Evolutionary conservation across 208 protist genomes (phyloP).

Genomic region (Leishmania amazonensis): DNA sequence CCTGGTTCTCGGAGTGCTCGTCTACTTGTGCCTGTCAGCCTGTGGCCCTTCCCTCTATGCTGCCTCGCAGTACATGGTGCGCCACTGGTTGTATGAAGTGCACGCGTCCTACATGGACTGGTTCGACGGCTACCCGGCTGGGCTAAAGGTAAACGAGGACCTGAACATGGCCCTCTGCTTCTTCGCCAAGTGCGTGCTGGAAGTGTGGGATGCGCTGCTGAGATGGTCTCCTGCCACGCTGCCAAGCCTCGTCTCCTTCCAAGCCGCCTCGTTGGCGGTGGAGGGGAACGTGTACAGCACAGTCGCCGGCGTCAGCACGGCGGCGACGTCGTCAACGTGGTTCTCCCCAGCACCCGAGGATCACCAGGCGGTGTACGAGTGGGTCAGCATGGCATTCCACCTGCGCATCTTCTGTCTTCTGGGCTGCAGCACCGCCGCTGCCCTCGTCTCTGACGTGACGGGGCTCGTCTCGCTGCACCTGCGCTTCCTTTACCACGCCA

Average conservation of each 20-base stretch:
- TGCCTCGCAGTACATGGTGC: slow-evolving; percentile 41
- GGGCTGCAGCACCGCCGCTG: slow-evolving; percentile 74
- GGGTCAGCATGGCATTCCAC: slow-evolving; percentile 58
- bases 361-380: slow-evolving; percentile 47
- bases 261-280: not conserved
- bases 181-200: slow-evolving; percentile 72
- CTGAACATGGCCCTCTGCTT: slow-evolving; percentile 88
- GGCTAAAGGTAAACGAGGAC: slow-evolving; percentile 95
- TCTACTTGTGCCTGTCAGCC: slow-evolving; percentile 52
- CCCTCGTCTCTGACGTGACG: slow-evolving; percentile 81
- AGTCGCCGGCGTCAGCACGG: not conserved
- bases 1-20: slow-evolving; percentile 52
- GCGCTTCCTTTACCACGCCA: slow-evolving; percentile 68
- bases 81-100: slow-evolving; percentile 67
- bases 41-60: slow-evolving; percentile 49
- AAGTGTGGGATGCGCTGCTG: slow-evolving; percentile 65
- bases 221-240: slow-evolving; percentile 34
- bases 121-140: slow-evolving; percentile 93
- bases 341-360: slow-evolving; percentile 12
- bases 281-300: not conserved
- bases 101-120: slow-evolving; percentile 91
- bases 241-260: slow-evolving; percentile 27
- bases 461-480: slow-evolving; percentile 84
- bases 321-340: slow-evolving; percentile 1
- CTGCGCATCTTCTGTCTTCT: slow-evolving; percentile 73